Evolutionary conservation across 192 early-diverging fungal species (phyloP), one percentile per base, ranked within the genome.

Genomic region (Coemansia sp.): DNA sequence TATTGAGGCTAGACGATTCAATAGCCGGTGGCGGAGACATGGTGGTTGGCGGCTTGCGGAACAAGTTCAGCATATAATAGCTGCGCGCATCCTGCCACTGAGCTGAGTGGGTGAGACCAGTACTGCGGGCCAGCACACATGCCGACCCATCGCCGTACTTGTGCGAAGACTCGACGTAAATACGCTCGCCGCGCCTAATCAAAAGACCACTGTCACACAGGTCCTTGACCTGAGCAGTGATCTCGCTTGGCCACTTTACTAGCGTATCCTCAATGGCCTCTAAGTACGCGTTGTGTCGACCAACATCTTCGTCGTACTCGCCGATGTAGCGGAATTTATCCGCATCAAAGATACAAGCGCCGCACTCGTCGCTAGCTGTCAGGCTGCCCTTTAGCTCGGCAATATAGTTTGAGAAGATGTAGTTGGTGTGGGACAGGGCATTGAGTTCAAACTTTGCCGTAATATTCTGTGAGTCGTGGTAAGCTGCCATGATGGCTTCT

Each of bases 121-220:
- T 68, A 10, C 72, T 41, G 27, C 78, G 62, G 17, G 90, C 75
- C 9, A 94, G 78, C 6, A 70, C 50, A 4, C 74, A 63, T 3
- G 87, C 82, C 59, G 93, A 93, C 3, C 48, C 64, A 2, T 63
- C 42, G 17, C 84, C 84, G 68, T 91, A 96, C 84, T 98, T 98
- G 88, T 93, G 90, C 2, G 91, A 90, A 64, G 93, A 93, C 75
- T 96, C 96, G 46, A 98, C 78, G 72, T 93, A 91, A 65, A 98
- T 92, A 13, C 93, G 76, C 70, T 98, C 96, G 45, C 87, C 92
- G 61, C 88, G 85, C 21, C 79, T 74, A 17, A 97, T 68, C 0
- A 54, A 45, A 24, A 94, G 60, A 27, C 54, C 42, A 10, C 75
- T 54, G 24, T 69, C 53, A 27, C 63, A 63, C 16, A 72, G 44